These are phyloP conservation scores for Coccomyxa sp. DNA, from an alignment of 139 green algal genomes.

Conservation along the genomic window DNA sequence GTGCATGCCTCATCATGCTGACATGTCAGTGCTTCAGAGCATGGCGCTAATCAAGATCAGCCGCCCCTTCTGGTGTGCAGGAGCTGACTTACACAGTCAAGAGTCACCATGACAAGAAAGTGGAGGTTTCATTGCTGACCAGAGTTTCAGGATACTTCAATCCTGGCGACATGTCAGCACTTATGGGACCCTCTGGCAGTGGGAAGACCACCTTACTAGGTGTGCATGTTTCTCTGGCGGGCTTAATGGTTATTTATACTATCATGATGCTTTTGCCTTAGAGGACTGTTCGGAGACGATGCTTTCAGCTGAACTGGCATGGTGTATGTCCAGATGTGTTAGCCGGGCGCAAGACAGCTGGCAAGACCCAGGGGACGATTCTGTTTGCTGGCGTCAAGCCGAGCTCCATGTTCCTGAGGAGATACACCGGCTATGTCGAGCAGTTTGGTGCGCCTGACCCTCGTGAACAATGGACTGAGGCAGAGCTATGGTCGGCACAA, in stretches of 20 bases:
- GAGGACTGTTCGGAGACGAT: background rate
- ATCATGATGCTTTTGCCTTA: background rate
- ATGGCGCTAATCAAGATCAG: background rate
- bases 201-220: slow-evolving; percentile 23
- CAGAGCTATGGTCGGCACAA: too few relatives aligned
- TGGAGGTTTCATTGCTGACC: slow-evolving; percentile 47
- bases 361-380: slow-evolving; percentile 20
- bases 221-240: background rate
- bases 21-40: background rate
- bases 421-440: slow-evolving; percentile 38
- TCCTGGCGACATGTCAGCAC: slow-evolving; percentile 62
- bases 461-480: background rate
- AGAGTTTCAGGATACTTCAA: slow-evolving; percentile 54
- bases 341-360: slow-evolving; percentile 39
- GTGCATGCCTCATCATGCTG: too few relatives aligned
- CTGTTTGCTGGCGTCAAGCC: slow-evolving; percentile 22
- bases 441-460: slow-evolving; percentile 32
- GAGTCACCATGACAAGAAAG: slow-evolving; percentile 43
- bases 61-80: slow-evolving; percentile 7
- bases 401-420: slow-evolving; percentile 17
- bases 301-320: background rate
- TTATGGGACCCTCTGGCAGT: slow-evolving; percentile 26
- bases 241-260: background rate
- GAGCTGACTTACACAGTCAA: slow-evolving; percentile 49
- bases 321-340: slow-evolving; percentile 41